Conservation (phyloP, 2,329 filamentous ascomycete genomes). For the Hypoxylon sp. region DNA sequence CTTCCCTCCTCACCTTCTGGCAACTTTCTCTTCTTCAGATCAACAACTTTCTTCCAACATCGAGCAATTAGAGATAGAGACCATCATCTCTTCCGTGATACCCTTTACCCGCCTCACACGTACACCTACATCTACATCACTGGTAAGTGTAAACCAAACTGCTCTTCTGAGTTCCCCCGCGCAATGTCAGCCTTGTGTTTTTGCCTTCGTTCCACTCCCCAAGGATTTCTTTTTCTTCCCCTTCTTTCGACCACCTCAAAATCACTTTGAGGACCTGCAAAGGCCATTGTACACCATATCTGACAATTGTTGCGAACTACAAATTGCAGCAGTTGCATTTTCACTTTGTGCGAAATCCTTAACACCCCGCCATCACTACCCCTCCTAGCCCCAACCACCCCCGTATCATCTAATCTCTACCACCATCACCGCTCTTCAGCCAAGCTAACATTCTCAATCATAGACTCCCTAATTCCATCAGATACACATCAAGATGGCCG, state of each 20-base stretch:
- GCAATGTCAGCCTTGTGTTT: conserved; percentile 38
- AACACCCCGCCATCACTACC: conserved; percentile 40
- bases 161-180: conserved; percentile 14
- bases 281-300: conserved; percentile 2
- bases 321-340: not conserved
- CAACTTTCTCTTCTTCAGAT: conserved; percentile 29
- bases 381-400: conserved; percentile 16
- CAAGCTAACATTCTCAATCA: conserved; percentile 29
- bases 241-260: not conserved
- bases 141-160: conserved; percentile 35
- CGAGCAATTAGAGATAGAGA: conserved; percentile 15
- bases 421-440: not conserved
- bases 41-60: conserved; percentile 25
- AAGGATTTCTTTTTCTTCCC: conserved; percentile 1
- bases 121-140: conserved; percentile 11
- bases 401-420: not conserved
- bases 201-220: conserved; percentile 8
- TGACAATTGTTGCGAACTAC: not conserved
- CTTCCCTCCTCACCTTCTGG: conserved; percentile 23
- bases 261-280: not conserved
- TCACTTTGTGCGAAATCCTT: conserved; percentile 18
- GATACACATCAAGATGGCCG: conserved; percentile 76
- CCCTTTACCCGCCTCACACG: conserved; percentile 26
- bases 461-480: conserved; percentile 30
- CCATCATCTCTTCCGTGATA: conserved; percentile 36